Base-by-base conservation (phyloP, 352 stramenopile genomes). In the Phytopythium vexans region DNA sequence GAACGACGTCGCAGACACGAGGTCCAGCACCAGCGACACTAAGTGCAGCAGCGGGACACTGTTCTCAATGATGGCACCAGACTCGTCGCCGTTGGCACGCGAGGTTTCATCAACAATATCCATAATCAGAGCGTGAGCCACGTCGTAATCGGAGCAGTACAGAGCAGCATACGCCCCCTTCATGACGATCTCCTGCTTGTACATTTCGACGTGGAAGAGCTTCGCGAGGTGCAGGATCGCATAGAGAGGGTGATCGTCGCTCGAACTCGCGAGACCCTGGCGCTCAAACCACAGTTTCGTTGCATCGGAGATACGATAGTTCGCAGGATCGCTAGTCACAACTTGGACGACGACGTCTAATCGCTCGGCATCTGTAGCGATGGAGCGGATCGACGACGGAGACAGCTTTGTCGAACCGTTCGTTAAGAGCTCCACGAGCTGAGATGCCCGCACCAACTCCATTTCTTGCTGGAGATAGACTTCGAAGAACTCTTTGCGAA, bases 111-210 rank as follows among this genome's bases (percentile, higher is more conserved):
- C 52, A 4, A 74, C 62, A 16, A 87, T 58, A 52, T 74, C 52
- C 35, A 66, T 72, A 1, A 72, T 80, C 34, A 91, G 54, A 9
- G 63, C 52, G 33, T 77, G 72, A 11, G 78, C 74, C 44, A 81
- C 70, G 35, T 88, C 76, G 16, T 77, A 89, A 54, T 91, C 78
- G 35, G 70, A 66, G 36, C 76, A 88, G 35, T 89, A 88, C 1
- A 91, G 53, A 3, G 81, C 76, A 5, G 81, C 72, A 51, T 89
- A 87, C 6, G 78, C 74, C 8, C 74, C 76, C 61, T 88, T 85
- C 60, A 88, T 72, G 60, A 66, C 55, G 38, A 89, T 85, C 40
- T 74, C 60, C 21, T 76, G 51, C 39, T 70, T 71, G 12, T 65
- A 41, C 9, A 59, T 52, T 35, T 70, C 61, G 9, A 88, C 63